Percentiles rank a stretch among this genome's conserved stretches.
phyloP scores from a whole-genome alignment of 768 basidiomycete species.

The Pisolithus albus region DNA sequence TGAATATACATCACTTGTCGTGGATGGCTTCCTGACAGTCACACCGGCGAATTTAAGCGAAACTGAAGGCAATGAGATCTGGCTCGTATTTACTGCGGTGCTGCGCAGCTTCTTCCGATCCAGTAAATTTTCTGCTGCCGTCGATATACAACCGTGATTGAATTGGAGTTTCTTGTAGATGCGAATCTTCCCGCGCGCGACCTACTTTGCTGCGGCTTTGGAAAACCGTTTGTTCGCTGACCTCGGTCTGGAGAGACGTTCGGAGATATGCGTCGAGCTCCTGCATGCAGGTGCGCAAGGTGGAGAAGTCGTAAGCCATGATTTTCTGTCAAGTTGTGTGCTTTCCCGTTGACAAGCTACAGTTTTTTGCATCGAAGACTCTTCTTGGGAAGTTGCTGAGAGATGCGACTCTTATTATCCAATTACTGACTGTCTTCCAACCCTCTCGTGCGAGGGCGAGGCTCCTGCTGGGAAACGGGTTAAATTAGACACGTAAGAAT shows the following conservation, averaged over 20 bases:
- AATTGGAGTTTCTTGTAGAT: slow-evolving; percentile 27
- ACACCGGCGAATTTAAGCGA: slow-evolving; percentile 41
- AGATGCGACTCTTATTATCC: slow-evolving; percentile 47
- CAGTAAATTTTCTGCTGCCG: slow-evolving; percentile 30
- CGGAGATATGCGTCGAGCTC: slow-evolving; percentile 50
- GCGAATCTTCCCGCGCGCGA: slow-evolving; percentile 31
- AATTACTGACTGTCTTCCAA: slow-evolving; percentile 45
- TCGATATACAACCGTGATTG: neutral
- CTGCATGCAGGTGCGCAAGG: slow-evolving; percentile 46
- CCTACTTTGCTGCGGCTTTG: slow-evolving; percentile 38
- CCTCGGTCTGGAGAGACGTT: slow-evolving; percentile 47
- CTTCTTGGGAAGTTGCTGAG: slow-evolving; percentile 42
- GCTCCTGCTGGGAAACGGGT: slow-evolving; percentile 58
- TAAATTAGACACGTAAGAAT: slow-evolving; percentile 49
- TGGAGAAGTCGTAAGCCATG: slow-evolving; percentile 39
- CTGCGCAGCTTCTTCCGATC: slow-evolving; percentile 40
- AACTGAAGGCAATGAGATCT: slow-evolving; percentile 31
- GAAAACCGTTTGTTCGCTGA: slow-evolving; percentile 49
- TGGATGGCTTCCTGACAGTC: slow-evolving; percentile 49
- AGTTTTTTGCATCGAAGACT: slow-evolving; percentile 44
- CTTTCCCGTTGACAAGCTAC: neutral
- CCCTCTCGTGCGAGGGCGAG: slow-evolving; percentile 35
- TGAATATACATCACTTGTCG: slow-evolving; percentile 24
- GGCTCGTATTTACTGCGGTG: slow-evolving; percentile 44
- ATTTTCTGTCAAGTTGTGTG: neutral